Evolutionary conservation across 495 filamentous ascomycete species (phyloP).

Genomic region (Daldinia vernicosa): DNA sequence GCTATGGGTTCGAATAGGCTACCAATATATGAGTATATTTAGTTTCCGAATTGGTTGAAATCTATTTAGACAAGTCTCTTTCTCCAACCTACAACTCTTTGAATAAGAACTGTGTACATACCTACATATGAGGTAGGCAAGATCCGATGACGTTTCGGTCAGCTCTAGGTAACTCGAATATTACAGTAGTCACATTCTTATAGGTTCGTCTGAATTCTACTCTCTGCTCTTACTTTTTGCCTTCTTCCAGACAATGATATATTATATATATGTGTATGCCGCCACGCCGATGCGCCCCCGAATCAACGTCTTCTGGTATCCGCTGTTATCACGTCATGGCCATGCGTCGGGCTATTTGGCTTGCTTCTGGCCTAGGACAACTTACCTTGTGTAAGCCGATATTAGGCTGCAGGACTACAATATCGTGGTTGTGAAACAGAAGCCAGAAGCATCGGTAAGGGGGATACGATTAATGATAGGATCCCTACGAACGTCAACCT

Average conservation of each 20-base stretch:
- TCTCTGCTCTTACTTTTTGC: too few relatives aligned
- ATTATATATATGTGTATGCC: slow-evolving; percentile 3
- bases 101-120: background rate
- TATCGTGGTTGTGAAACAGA: background rate
- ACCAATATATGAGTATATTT: background rate
- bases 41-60: background rate
- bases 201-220: too few relatives aligned
- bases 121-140: background rate
- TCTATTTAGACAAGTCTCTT: background rate
- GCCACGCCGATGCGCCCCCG: background rate
- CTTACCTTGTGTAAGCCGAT: background rate
- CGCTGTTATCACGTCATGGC: background rate
- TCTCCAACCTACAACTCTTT: background rate
- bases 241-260: background rate
- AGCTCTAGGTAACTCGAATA: background rate
- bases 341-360: background rate
- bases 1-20: background rate
- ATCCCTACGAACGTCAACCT: background rate
- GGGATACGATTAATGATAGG: background rate
- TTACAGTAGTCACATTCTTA: background rate
- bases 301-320: background rate
- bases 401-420: slow-evolving; percentile 7
- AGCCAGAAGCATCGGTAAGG: background rate
- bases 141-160: slow-evolving; percentile 15
- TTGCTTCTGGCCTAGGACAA: background rate